A percentile compares a stretch with the other conserved stretches of the same genome.
phyloP scores from a whole-genome alignment of 1,139 yeast species.

The Taphrina flavorubra region DNA sequence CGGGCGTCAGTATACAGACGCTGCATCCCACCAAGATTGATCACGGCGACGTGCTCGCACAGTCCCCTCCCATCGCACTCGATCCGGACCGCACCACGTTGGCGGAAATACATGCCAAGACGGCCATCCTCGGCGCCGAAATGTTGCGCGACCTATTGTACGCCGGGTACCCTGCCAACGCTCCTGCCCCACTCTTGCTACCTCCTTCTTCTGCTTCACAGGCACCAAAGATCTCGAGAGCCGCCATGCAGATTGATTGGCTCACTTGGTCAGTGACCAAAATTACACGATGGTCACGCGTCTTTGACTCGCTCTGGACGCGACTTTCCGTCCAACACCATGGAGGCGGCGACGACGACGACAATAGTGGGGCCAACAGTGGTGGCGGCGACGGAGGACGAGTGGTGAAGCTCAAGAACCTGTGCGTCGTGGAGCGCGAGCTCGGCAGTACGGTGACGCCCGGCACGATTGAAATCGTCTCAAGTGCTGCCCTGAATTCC shows the following conservation, averaged over 20 bases:
- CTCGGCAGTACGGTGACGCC: neutral
- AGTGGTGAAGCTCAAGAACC: slow-evolving; percentile 22
- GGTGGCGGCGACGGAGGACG: slow-evolving; percentile 3
- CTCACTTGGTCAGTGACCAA: slow-evolving; percentile 16
- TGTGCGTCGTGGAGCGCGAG: neutral
- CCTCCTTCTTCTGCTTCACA: neutral
- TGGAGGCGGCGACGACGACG: too few species aligned
- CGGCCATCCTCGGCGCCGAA: slow-evolving; percentile 46
- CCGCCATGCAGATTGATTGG: slow-evolving; percentile 30
- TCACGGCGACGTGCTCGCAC: slow-evolving; percentile 68
- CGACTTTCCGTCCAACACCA: neutral
- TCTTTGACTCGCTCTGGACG: slow-evolving; percentile 32
- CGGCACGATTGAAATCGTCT: slow-evolving; percentile 2
- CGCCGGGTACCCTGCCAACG: slow-evolving; percentile 30
- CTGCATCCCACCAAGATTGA: slow-evolving; percentile 88
- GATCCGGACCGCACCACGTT: slow-evolving; percentile 37
- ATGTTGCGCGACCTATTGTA: slow-evolving; percentile 42
- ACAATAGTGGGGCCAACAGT: too few species aligned
- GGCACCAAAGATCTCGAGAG: slow-evolving; percentile 29
- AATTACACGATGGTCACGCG: slow-evolving; percentile 26
- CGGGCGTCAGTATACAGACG: slow-evolving; percentile 91
- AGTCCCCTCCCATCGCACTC: slow-evolving; percentile 50
- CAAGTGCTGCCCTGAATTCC: too few species aligned
- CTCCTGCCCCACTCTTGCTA: slow-evolving; percentile 1
- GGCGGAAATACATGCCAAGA: slow-evolving; percentile 39